A percentile compares a stretch with the other conserved stretches of the same genome.
Conservation (phyloP, 2,329 filamentous ascomycete genomes). For the Plenodomus biglobosus region DNA sequence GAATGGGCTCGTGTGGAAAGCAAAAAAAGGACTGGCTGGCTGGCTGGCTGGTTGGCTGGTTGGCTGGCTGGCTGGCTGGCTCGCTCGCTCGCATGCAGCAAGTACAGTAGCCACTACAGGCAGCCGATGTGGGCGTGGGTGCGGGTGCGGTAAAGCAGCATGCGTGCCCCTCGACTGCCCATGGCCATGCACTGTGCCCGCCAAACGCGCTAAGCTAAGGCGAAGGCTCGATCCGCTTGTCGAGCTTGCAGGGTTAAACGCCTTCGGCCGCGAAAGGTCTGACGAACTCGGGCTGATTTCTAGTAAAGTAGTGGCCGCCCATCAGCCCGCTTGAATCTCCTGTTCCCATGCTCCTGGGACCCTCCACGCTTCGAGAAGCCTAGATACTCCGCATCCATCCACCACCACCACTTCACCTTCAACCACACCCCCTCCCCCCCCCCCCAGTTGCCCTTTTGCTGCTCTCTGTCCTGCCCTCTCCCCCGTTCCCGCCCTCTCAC, state of each 20-base stretch:
- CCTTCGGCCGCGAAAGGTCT: constrained; percentile 32
- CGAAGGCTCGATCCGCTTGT: constrained; percentile 23
- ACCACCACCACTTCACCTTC: background rate
- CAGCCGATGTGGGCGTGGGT: no score
- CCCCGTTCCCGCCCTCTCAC: no score
- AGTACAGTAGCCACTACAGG: no score
- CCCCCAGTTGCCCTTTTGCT: no score
- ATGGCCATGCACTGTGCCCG: constrained; percentile 8
- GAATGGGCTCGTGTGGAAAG: constrained; percentile 2
- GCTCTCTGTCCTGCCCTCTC: no score
- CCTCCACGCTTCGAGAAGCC: constrained; percentile 39
- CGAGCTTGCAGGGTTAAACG: constrained; percentile 24
- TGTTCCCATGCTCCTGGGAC: constrained; percentile 38
- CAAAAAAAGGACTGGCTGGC: background rate
- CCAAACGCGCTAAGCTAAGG: constrained; percentile 27
- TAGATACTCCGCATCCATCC: constrained; percentile 10
- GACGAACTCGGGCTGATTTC: constrained; percentile 25
- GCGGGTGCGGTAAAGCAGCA: background rate
- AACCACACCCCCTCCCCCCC: constrained; percentile 1
- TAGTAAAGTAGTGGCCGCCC: constrained; percentile 37
- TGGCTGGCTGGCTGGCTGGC: no score
- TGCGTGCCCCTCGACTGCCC: background rate
- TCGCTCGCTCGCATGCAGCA: no score
- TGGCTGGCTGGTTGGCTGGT: no score
- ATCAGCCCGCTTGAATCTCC: constrained; percentile 36